Evolutionary conservation across 2,329 filamentous ascomycete genomes (phyloP).

Genomic region (Diaporthe sp.): DNA sequence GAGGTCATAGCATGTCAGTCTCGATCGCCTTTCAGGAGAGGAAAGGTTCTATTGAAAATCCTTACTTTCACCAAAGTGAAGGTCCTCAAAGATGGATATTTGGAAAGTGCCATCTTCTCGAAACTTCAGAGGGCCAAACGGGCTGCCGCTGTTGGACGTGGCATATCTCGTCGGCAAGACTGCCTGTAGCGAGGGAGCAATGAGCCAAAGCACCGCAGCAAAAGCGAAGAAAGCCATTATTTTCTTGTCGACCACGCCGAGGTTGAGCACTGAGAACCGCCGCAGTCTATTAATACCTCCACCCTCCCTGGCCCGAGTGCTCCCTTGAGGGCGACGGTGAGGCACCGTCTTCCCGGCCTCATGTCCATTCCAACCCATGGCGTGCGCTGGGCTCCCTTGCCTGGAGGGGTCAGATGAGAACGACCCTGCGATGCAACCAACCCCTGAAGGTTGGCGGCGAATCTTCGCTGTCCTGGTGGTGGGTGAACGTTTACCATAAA

Average conservation of each 20-base stretch:
- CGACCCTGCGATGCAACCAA: not conserved
- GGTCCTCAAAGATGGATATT: constrained; percentile 74
- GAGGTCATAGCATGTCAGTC: not conserved
- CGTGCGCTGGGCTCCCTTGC: constrained; percentile 13
- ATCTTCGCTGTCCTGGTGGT: not conserved
- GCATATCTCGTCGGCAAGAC: not conserved
- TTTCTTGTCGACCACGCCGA: not conserved
- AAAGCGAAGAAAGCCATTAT: constrained; percentile 9
- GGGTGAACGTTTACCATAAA: not conserved
- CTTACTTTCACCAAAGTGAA: constrained; percentile 79
- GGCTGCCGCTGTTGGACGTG: not conserved
- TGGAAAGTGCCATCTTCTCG: constrained; percentile 61
- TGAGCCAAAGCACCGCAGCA: constrained; percentile 8
- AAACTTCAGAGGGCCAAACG: constrained; percentile 48
- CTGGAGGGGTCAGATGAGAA: not conserved
- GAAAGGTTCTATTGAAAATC: no score
- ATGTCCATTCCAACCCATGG: constrained; percentile 16
- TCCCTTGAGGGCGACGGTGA: constrained; percentile 12
- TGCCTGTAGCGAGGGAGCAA: constrained; percentile 25
- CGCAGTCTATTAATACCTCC: not conserved
- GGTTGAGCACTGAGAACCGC: not conserved
- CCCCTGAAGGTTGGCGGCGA: not conserved
- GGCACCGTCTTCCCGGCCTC: not conserved
- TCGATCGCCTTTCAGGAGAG: not conserved
- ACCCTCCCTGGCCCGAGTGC: constrained; percentile 8